Base-by-base conservation (phyloP, 2,329 filamentous ascomycete genomes). In the Lachnellula occidentalis region DNA sequence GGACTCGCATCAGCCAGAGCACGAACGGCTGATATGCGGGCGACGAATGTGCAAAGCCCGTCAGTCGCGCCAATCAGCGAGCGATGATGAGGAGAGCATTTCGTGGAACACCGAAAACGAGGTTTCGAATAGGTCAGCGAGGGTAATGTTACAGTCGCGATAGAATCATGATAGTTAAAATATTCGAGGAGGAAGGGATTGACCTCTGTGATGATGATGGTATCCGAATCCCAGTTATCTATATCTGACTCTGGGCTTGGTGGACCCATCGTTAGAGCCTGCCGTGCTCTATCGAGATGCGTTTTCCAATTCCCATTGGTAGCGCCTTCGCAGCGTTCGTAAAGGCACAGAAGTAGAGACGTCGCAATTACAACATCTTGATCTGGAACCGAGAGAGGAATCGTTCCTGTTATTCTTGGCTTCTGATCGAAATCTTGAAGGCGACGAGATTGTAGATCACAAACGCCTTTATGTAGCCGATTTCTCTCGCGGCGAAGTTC, bases 111-210 rank as follows among this genome's bases (percentile, higher is more conserved):
- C 9, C 49, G 24, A 36, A 59, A 56, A 11, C 42, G 54, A 21
- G 54, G 53, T 31, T 45, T 46, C 7, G 47, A 24, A 4, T 42
- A 19, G 3, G 45, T 21, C 5, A 21, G 19, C n/a, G 43, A 59
- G 7, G 53, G 50, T 2, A 37, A 42, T 5, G 61, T 65, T 2
- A 65, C 60, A 6, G 48, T 45, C 4, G 61, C 63, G 5, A 65
- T 48, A 12, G 50, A 54, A 19, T 60, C 58, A 39, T 65, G 61
- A 27, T 64, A 64, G 2, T 54, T 36, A 48, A 61, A 65, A 49
- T 61, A 64, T 34, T 65, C 58, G 6, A 65, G 54, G 4, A 65
- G 46, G 37, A 63, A 58, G 2, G 57, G 56, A 19, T 65, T 54
- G 8, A 65, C 50, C n/a, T 51, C 53, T 15, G 57, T 58, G 4